Percentiles rank a stretch among this genome's conserved stretches.
Conservation (phyloP, 176 grass and related monocot species). For the Cocos nucifera region DNA sequence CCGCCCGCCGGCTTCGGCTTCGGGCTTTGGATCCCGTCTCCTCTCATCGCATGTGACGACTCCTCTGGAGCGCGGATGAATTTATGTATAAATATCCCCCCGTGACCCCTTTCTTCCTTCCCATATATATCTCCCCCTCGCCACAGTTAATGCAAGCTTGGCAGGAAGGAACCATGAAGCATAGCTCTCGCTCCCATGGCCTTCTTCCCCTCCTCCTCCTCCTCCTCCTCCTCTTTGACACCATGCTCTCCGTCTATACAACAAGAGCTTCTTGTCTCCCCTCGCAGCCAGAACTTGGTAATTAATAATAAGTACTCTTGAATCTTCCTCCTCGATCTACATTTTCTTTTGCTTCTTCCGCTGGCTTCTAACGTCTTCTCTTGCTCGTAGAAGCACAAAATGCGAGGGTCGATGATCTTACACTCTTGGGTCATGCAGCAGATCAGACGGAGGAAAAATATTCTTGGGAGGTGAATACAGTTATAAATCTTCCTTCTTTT, state of each 20-base stretch:
- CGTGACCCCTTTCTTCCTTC: no score
- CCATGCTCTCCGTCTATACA: neutral
- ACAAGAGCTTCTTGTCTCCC: constrained; percentile 16
- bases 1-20: no score
- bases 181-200: neutral
- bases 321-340: no score
- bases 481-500: neutral
- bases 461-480: neutral
- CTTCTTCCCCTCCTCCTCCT: constrained; percentile 4
- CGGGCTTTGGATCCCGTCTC: no score
- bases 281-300: neutral
- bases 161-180: neutral
- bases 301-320: neutral
- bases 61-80: no score
- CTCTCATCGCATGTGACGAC: no score
- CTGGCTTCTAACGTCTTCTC: neutral
- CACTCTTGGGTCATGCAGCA: neutral
- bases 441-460: neutral
- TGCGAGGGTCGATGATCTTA: neutral
- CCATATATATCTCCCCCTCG: no score
- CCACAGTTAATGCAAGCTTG: no score
- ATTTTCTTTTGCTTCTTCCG: no score
- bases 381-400: neutral
- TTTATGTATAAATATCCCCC: no score
- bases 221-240: constrained; percentile 11